Base-by-base conservation (phyloP, 2,329 filamentous ascomycete genomes). In the Colletotrichum abscissum region DNA sequence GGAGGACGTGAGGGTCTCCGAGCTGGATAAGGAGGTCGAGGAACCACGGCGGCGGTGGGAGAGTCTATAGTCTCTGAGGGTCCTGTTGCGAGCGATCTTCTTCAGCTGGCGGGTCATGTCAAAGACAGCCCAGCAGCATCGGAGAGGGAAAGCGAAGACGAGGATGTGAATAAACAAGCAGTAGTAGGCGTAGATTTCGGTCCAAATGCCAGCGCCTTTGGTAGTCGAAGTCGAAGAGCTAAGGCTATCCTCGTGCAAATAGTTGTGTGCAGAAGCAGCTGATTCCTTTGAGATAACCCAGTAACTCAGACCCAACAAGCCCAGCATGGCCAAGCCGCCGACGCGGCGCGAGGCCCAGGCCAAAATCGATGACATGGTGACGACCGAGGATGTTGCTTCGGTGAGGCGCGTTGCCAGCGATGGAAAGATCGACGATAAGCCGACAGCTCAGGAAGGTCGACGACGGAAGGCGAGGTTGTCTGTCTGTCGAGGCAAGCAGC, bases 141-240 rank as follows among this genome's bases (percentile, higher is more conserved):
- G 88, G 6, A 92, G 78, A 26, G 91, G 90, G 76, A 94, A 93
- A 38, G 87, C 80, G 75, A 90, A 88, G 77, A 92, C 91, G 67
- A 93, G 84, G 67, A 90, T 70, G 80, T 94, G 92, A 69, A 93
- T 88, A 42, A 92, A 79, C 22, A 93, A 83, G 65, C 88, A 90
- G 81, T 93, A 94, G 78, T 90, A 91, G 63, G 91, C 87, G 77
- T 92, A 92, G 35, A 90, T 38, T 62, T 85, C 80, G 16, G 88
- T 89, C 84, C 84, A 89, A 60, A 86, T 78, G 38, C 88, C 87
- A 52, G 83, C 86, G 33, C 87, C 86, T 49, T 82, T 77, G 75
- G 80, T 75, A 63, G 77, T 78, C 33, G 80, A 76, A 66, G 80
- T 79, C 24, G 64, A 74, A 30, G 67, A 75, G 74, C 81, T 83